These are phyloP conservation scores for Metschnikowia arizonensis DNA, from an alignment of 805 yeast genomes.

Conservation along the genomic window DNA sequence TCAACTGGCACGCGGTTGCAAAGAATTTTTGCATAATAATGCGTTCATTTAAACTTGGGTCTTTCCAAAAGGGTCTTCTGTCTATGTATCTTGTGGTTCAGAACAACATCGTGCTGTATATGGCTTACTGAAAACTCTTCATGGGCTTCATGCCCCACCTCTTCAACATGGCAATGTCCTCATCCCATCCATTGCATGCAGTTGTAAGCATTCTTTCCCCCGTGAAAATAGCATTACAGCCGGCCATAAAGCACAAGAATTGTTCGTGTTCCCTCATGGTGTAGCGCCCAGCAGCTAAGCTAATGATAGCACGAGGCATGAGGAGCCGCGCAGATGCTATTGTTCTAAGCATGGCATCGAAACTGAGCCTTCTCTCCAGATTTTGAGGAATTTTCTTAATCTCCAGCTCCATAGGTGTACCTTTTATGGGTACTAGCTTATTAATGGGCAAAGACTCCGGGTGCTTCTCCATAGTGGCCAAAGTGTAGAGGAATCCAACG, in stretches of 20 bases:
- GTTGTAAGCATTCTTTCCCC: constrained; percentile 81
- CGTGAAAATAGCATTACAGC: constrained; percentile 76
- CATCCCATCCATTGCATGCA: constrained; percentile 81
- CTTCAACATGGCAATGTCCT: constrained; percentile 61
- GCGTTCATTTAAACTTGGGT: too few species aligned
- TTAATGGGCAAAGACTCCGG: constrained; percentile 84
- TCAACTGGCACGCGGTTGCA: too few species aligned
- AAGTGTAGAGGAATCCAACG: constrained; percentile 56
- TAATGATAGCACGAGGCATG: constrained; percentile 68
- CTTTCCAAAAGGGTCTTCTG: too few species aligned
- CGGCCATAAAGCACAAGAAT: constrained; percentile 69
- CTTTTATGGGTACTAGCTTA: constrained; percentile 70
- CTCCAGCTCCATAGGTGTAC: constrained; percentile 69
- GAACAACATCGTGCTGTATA: background rate
- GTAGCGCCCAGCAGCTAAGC: constrained; percentile 78
- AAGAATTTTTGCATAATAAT: too few species aligned
- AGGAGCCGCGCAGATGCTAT: constrained; percentile 71
- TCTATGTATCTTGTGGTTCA: too few species aligned
- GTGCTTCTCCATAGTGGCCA: constrained; percentile 64
- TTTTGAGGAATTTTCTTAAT: constrained; percentile 33
- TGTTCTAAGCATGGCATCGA: constrained; percentile 62
- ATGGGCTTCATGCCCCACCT: constrained; percentile 68
- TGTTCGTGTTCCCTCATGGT: constrained; percentile 78
- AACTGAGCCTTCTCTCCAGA: constrained; percentile 42
- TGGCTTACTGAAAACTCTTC: constrained; percentile 35